Conservation (phyloP, 208 protist species). For the Sergeia podlipaevii region DNA sequence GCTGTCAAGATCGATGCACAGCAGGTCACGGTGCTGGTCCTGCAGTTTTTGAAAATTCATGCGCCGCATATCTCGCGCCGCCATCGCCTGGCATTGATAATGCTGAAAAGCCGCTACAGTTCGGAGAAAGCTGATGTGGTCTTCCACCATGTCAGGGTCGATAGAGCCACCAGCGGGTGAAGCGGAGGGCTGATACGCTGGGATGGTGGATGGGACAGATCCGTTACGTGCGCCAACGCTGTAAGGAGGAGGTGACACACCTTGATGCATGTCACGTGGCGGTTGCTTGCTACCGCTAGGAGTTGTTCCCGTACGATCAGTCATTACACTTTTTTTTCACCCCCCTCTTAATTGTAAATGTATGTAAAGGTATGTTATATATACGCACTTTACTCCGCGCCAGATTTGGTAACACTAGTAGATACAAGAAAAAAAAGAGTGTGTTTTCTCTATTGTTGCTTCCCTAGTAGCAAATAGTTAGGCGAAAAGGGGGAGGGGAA, state of each 20-base stretch:
- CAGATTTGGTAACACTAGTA: no score
- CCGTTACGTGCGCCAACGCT: conserved; percentile 11
- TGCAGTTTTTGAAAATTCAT: conserved; percentile 81
- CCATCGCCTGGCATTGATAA: conserved; percentile 71
- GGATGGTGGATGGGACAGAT: conserved; percentile 2
- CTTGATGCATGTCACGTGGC: conserved; percentile 24
- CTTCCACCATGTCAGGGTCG: conserved; percentile 74
- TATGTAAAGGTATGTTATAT: no score
- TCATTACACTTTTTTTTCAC: no score
- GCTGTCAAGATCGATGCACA: conserved; percentile 75
- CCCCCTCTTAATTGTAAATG: no score
- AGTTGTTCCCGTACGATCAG: no score
- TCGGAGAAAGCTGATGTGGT: conserved; percentile 84
- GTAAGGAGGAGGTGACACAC: conserved; percentile 32
- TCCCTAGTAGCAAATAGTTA: neutral
- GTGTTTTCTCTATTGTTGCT: no score
- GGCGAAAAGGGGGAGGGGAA: conserved; percentile 4
- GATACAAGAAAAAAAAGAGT: no score
- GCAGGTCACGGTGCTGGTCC: conserved; percentile 55
- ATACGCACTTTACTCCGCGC: no score
- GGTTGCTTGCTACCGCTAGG: conserved; percentile 7
- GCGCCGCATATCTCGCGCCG: conserved; percentile 63
- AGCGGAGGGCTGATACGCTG: conserved; percentile 24
- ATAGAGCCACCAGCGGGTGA: conserved; percentile 15
- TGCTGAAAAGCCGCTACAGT: conserved; percentile 77